A percentile compares a stretch with the other conserved stretches of the same genome.
Evolutionary conservation across 768 basidiomycete species (phyloP).

Genomic region (Hygrophorus pudorinus): DNA sequence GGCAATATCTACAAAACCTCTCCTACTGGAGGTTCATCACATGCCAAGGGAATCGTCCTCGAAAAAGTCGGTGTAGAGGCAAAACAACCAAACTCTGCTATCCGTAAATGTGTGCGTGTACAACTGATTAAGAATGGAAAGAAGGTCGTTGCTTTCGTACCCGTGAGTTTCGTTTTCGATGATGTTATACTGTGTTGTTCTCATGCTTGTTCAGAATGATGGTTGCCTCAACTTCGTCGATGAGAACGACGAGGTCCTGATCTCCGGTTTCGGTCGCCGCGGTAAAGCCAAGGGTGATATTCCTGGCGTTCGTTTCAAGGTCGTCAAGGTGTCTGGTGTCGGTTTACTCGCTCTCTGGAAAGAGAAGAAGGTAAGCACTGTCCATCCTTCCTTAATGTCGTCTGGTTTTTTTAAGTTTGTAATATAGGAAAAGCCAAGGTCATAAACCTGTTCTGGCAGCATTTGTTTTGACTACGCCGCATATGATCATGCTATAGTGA

Average conservation of each 20-base stretch:
- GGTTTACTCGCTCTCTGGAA: constrained; percentile 98
- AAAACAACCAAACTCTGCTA: constrained; percentile 99
- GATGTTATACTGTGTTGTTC: neutral
- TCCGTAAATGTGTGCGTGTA: constrained; percentile 99
- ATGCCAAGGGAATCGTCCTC: constrained; percentile 99
- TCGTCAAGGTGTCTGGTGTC: constrained; percentile 99
- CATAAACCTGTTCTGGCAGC: constrained; percentile 19
- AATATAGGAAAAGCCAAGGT: constrained; percentile 64
- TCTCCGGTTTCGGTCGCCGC: constrained; percentile 99
- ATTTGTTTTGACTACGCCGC: neutral
- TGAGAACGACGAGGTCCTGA: constrained; percentile 99
- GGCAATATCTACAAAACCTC: constrained; percentile 99
- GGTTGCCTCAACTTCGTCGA: constrained; percentile 98
- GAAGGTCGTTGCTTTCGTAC: constrained; percentile 99
- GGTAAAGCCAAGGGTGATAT: constrained; percentile 99
- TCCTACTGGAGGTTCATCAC: constrained; percentile 97
- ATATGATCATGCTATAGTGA: neutral
- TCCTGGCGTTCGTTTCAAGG: constrained; percentile 99
- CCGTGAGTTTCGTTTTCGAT: constrained; percentile 44
- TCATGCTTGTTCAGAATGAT: constrained; percentile 53
- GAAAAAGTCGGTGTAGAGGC: constrained; percentile 99
- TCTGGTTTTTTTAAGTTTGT: neutral
- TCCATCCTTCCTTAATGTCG: neutral
- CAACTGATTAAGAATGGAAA: constrained; percentile 99
- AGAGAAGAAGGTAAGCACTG: constrained; percentile 79